Conservation (phyloP, 1,284 basidiomycete genomes). For the Singerocomus rubriflavus region DNA sequence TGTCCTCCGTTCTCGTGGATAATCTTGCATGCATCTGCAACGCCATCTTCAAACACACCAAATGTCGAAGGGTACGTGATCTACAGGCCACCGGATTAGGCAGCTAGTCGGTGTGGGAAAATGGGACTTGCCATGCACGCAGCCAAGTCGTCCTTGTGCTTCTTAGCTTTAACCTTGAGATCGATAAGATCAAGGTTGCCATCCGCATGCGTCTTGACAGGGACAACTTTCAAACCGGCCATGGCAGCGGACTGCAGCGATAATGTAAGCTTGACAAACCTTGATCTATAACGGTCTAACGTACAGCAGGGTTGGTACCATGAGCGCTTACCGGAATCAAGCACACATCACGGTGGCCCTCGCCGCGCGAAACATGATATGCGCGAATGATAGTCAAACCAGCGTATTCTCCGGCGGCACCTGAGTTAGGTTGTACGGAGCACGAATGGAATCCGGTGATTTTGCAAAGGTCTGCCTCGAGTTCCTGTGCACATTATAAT, state of each 20-base stretch:
- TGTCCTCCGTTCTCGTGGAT: slow-evolving; percentile 96
- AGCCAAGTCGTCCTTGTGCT: slow-evolving; percentile 89
- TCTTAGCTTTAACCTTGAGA: slow-evolving; percentile 82
- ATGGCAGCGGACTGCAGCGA: slow-evolving; percentile 81
- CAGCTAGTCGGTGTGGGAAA: slow-evolving; percentile 20
- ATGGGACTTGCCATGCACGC: slow-evolving; percentile 84
- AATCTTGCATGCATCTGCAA: slow-evolving; percentile 88
- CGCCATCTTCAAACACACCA: slow-evolving; percentile 94
- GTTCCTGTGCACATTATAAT: slow-evolving; percentile 52
- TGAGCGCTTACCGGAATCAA: slow-evolving; percentile 95
- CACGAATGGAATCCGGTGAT: slow-evolving; percentile 96
- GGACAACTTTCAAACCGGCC: slow-evolving; percentile 95
- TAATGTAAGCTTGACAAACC: slow-evolving; percentile 11
- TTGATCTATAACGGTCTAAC: slow-evolving; percentile 21
- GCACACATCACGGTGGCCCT: slow-evolving; percentile 87
- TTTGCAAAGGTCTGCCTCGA: slow-evolving; percentile 87
- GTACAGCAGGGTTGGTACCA: slow-evolving; percentile 90
- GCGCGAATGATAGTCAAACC: slow-evolving; percentile 92
- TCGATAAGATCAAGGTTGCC: slow-evolving; percentile 91
- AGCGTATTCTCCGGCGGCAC: slow-evolving; percentile 94
- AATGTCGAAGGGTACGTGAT: slow-evolving; percentile 96
- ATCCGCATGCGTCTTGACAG: slow-evolving; percentile 85
- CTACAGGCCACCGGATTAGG: slow-evolving; percentile 36
- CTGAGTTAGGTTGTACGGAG: slow-evolving; percentile 96
- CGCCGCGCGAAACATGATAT: slow-evolving; percentile 87